Evolutionary conservation across 2,329 filamentous ascomycete genomes (phyloP).

Genomic region (Thermoascus crustaceus): DNA sequence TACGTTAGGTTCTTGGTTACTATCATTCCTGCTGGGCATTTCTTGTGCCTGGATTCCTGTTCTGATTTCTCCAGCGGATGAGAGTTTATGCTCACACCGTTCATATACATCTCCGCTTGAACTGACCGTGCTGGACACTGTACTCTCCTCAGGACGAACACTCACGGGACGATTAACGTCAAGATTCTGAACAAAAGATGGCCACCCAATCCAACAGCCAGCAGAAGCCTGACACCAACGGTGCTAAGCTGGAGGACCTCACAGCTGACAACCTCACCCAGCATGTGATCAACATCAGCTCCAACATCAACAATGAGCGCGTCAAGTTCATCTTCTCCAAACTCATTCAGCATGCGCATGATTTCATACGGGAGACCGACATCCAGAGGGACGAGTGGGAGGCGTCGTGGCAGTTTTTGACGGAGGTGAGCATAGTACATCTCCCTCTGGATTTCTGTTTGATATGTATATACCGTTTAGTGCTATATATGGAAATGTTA

Average conservation of each 20-base stretch:
- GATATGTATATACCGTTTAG: background rate
- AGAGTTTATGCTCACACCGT: no score
- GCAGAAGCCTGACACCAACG: conserved; percentile 1
- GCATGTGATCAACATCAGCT: conserved; percentile 11
- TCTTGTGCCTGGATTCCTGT: no score
- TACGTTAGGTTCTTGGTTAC: no score
- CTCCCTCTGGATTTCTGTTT: background rate
- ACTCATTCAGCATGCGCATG: conserved; percentile 6
- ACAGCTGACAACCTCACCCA: conserved; percentile 8
- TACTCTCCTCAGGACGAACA: no score
- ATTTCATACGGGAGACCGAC: conserved; percentile 8
- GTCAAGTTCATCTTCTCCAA: conserved; percentile 7
- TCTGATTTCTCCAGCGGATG: no score
- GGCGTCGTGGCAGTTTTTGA: conserved; percentile 10
- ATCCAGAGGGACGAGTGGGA: conserved; percentile 10
- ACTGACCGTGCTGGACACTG: no score
- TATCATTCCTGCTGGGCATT: no score
- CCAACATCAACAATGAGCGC: conserved; percentile 8
- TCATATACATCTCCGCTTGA: no score
- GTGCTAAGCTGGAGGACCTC: conserved; percentile 5
- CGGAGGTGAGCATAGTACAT: conserved; percentile 3
- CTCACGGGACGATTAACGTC: background rate
- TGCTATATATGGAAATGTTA: background rate
- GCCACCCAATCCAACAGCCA: no score
- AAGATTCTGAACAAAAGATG: background rate